Evolutionary conservation across 768 basidiomycete species (phyloP).

Genomic region (Serendipita vermifera): DNA sequence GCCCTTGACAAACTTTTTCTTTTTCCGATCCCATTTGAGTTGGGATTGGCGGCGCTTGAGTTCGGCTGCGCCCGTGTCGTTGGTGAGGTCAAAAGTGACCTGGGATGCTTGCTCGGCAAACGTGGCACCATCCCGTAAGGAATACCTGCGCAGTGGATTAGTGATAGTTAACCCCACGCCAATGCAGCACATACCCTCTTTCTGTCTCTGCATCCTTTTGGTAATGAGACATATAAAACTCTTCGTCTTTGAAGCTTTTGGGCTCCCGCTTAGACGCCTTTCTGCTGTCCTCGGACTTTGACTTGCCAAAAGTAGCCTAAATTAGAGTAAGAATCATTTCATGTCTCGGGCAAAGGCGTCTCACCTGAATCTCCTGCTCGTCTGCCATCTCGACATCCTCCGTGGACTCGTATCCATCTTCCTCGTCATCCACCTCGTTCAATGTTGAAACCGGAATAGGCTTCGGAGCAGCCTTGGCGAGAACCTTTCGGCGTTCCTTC

Average conservation of each 20-base stretch:
- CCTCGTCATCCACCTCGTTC: too few species aligned
- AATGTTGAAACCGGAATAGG: too few species aligned
- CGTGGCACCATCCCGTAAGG: slow-evolving; percentile 74
- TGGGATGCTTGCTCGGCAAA: slow-evolving; percentile 74
- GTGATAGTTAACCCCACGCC: background rate
- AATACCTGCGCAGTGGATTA: slow-evolving; percentile 47
- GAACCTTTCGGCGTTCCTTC: slow-evolving; percentile 72
- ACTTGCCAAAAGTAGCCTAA: slow-evolving; percentile 64
- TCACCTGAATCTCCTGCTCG: slow-evolving; percentile 63
- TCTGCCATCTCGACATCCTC: slow-evolving; percentile 57
- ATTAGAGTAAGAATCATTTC: background rate
- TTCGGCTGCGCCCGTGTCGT: slow-evolving; percentile 54
- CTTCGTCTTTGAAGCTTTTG: slow-evolving; percentile 62
- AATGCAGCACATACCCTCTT: slow-evolving; percentile 54
- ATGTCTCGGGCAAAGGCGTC: slow-evolving; percentile 16
- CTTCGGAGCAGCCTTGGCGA: slow-evolving; percentile 56
- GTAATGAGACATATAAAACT: slow-evolving; percentile 86
- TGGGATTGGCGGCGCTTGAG: slow-evolving; percentile 46
- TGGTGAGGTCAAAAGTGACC: slow-evolving; percentile 69
- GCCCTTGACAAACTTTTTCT: slow-evolving; percentile 84
- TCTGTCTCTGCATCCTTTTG: slow-evolving; percentile 80
- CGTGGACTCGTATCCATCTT: slow-evolving; percentile 24
- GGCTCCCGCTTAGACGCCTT: slow-evolving; percentile 21
- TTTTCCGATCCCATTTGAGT: slow-evolving; percentile 89
- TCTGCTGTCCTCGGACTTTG: slow-evolving; percentile 32